Conservation (phyloP, 2,329 filamentous ascomycete species). For the Diaporthe ilicicola region DNA sequence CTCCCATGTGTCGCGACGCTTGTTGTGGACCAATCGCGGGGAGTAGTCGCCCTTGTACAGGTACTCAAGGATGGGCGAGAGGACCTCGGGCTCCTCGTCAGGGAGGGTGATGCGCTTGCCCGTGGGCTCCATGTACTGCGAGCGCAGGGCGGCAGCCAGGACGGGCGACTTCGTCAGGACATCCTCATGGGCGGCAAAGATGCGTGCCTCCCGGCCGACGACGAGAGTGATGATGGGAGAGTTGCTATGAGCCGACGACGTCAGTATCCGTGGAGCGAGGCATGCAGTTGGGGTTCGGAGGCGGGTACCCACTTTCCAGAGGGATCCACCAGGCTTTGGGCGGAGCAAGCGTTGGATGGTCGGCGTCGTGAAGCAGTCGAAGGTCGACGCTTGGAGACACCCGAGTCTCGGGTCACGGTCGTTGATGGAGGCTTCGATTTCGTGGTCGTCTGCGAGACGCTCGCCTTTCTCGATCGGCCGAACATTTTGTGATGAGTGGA, state of each 20-base stretch:
- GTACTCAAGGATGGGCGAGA: slow-evolving; percentile 89
- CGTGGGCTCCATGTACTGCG: slow-evolving; percentile 68
- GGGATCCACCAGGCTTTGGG: slow-evolving; percentile 45
- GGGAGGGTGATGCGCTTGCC: slow-evolving; percentile 80
- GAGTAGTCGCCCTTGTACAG: slow-evolving; percentile 96
- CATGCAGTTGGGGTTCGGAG: slow-evolving; percentile 54
- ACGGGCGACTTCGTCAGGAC: slow-evolving; percentile 81
- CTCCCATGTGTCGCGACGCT: slow-evolving; percentile 81
- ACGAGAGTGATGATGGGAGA: slow-evolving; percentile 82
- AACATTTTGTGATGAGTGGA: slow-evolving; percentile 27
- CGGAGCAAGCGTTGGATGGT: slow-evolving; percentile 56
- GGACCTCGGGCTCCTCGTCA: slow-evolving; percentile 88
- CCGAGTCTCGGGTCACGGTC: slow-evolving; percentile 59
- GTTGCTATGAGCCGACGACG: slow-evolving; percentile 44
- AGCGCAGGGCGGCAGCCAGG: slow-evolving; percentile 73
- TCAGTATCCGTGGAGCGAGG: slow-evolving; percentile 44
- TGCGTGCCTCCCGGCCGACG: slow-evolving; percentile 80
- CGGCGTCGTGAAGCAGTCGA: slow-evolving; percentile 54
- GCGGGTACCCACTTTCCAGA: slow-evolving; percentile 47
- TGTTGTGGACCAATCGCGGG: slow-evolving; percentile 83
- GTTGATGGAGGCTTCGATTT: slow-evolving; percentile 62
- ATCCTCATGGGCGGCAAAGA: slow-evolving; percentile 92
- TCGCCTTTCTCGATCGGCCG: slow-evolving; percentile 33
- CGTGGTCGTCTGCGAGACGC: slow-evolving; percentile 38
- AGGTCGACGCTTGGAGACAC: slow-evolving; percentile 63